phyloP scores from a whole-genome alignment of 495 filamentous ascomycete species.

The Neurospora sp. region DNA sequence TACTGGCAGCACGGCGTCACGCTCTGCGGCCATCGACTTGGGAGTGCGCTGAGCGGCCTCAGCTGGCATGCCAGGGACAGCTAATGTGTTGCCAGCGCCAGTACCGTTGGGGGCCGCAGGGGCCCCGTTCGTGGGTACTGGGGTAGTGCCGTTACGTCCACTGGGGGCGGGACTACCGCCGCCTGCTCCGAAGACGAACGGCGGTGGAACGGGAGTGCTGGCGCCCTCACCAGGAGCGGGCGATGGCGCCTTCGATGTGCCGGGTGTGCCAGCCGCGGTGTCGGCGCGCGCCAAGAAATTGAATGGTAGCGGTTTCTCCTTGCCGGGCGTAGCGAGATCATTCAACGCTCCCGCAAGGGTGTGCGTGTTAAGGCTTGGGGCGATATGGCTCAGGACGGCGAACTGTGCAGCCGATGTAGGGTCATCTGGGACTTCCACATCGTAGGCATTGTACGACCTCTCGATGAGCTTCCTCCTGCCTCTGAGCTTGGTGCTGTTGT shows the following conservation, averaged over 20 bases:
- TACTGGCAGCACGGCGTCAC: conserved; percentile 72
- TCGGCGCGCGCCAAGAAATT: conserved; percentile 45
- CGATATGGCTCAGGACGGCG: conserved; percentile 59
- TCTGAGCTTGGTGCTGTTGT: conserved; percentile 64
- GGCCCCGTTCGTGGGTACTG: conserved; percentile 25
- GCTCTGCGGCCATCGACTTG: conserved; percentile 49
- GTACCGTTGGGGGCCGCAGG: conserved; percentile 16
- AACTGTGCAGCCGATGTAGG: conserved; percentile 78
- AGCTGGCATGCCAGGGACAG: conserved; percentile 16
- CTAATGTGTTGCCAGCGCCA: conserved; percentile 13
- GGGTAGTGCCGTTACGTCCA: conserved; percentile 38
- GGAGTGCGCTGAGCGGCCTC: conserved; percentile 34
- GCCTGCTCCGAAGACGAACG: conserved; percentile 39
- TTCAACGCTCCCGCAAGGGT: conserved; percentile 26
- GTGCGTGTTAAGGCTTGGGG: conserved; percentile 43
- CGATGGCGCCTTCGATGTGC: conserved; percentile 75
- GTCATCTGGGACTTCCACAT: conserved; percentile 74
- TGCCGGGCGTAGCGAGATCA: conserved; percentile 41
- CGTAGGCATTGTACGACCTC: conserved; percentile 86
- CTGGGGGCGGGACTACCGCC: conserved; percentile 36
- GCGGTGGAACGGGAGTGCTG: conserved; percentile 54
- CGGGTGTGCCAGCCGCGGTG: conserved; percentile 59
- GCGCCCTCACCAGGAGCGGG: conserved; percentile 65
- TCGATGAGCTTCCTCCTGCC: conserved; percentile 69
- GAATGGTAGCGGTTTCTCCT: conserved; percentile 41